phyloP scores from a whole-genome alignment of 164 flowering plant genomes.

The Liriodendron chinense region DNA sequence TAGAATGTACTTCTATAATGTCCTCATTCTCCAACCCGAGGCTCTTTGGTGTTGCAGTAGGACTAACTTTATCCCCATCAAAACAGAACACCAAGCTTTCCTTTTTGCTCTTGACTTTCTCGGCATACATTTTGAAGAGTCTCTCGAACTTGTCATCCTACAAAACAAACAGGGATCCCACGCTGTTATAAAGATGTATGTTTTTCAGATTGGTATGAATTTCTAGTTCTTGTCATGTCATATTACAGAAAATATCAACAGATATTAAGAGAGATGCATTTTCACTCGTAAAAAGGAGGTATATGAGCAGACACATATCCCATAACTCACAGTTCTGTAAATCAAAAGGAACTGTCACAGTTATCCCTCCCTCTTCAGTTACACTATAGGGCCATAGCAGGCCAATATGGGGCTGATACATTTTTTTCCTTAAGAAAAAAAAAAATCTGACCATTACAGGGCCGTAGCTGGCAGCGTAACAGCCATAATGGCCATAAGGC shows the following conservation, averaged over 20 bases:
- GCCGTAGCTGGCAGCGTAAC: too few species aligned
- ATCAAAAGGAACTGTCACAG: too few species aligned
- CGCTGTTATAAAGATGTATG: background rate
- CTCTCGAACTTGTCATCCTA: constrained; percentile 91
- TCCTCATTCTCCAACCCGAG: constrained; percentile 91
- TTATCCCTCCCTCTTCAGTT: too few species aligned
- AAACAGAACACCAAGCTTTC: constrained; percentile 60
- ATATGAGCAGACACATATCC: background rate
- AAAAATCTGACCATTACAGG: too few species aligned
- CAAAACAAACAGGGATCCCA: background rate
- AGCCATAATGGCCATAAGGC: too few species aligned
- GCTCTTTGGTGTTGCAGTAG: constrained; percentile 56
- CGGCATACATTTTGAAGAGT: constrained; percentile 76
- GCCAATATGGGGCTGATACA: too few species aligned
- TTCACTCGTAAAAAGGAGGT: background rate
- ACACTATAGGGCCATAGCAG: too few species aligned
- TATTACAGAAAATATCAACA: background rate
- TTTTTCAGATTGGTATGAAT: background rate
- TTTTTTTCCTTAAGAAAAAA: too few species aligned
- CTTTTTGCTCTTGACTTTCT: constrained; percentile 44
- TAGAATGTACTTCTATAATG: constrained; percentile 74
- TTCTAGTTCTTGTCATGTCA: background rate
- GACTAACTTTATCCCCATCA: constrained; percentile 82
- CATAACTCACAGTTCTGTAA: background rate
- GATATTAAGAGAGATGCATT: background rate